These are phyloP conservation scores for Ophiostoma pallidulum DNA, from an alignment of 2,329 filamentous ascomycete genomes.

Conservation along the genomic window DNA sequence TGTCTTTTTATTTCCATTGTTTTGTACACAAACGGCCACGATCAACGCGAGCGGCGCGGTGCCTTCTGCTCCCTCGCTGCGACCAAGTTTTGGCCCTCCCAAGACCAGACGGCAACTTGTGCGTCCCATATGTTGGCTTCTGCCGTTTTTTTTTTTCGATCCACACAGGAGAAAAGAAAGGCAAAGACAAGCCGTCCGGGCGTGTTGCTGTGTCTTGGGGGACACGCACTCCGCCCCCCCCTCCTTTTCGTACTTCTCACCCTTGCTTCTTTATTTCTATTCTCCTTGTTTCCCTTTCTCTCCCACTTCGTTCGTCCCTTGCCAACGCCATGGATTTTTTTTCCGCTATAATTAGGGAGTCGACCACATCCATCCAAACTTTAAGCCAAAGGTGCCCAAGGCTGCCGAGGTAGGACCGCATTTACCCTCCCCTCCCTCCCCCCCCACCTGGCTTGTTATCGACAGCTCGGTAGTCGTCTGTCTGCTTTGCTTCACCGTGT, in stretches of 20 bases:
- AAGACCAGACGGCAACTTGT: too few species aligned
- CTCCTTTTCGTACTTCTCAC: not conserved
- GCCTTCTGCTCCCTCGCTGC: too few species aligned
- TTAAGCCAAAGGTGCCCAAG: constrained; percentile 81
- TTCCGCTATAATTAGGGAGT: constrained; percentile 61
- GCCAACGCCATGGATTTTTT: constrained; percentile 43
- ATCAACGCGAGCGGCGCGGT: too few species aligned
- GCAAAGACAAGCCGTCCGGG: not conserved
- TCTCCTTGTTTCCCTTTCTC: constrained; percentile 3
- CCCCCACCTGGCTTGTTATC: too few species aligned
- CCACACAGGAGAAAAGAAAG: not conserved
- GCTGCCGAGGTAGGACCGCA: constrained; percentile 81
- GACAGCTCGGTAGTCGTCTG: not conserved
- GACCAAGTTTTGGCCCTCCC: too few species aligned
- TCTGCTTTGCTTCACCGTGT: constrained; percentile 7
- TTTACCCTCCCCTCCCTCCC: constrained; percentile 26
- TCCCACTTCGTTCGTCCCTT: constrained; percentile 26
- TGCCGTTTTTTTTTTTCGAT: too few species aligned
- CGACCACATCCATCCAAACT: constrained; percentile 89
- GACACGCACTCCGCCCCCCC: too few species aligned
- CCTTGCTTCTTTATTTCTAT: not conserved
- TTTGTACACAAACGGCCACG: too few species aligned
- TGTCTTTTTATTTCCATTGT: constrained; percentile 12
- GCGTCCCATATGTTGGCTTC: constrained; percentile 7
- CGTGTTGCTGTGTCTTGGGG: not conserved